Conservation (phyloP, 257 asterid genomes). For the Buddleja alternifolia region DNA sequence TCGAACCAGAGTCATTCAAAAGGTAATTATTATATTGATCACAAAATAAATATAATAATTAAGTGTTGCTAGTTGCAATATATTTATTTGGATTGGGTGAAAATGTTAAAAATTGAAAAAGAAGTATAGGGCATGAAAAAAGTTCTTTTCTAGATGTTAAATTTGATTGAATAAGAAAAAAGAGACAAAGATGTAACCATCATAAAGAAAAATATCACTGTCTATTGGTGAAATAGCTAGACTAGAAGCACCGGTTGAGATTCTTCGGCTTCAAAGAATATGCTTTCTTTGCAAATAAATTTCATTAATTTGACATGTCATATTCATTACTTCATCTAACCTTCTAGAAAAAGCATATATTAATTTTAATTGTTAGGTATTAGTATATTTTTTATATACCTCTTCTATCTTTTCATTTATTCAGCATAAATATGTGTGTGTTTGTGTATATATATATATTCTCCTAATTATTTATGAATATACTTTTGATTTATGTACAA, state of each 20-base stretch:
- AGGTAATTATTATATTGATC: no score
- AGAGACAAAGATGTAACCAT: conserved; percentile 9
- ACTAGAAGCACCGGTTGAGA: conserved; percentile 4
- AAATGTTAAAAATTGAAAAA: neutral
- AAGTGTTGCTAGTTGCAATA: no score
- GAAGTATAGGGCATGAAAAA: neutral
- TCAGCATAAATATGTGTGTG: no score
- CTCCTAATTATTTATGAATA: no score
- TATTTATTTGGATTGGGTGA: no score
- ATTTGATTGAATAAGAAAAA: conserved; percentile 24
- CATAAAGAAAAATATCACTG: conserved; percentile 3
- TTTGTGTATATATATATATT: no score
- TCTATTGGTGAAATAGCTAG: no score
- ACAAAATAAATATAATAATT: no score
- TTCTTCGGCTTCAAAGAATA: conserved; percentile 27
- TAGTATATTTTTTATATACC: no score
- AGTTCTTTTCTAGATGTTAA: conserved; percentile 19
- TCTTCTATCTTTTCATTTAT: no score
- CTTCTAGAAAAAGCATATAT: conserved; percentile 12
- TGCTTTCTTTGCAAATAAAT: conserved; percentile 10
- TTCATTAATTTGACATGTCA: neutral
- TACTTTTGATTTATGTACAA: no score
- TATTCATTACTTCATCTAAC: neutral
- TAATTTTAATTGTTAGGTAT: conserved; percentile 16
- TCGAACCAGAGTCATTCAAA: no score